A percentile compares a stretch with the other conserved stretches of the same genome.
Evolutionary conservation across 2,329 filamentous ascomycete genomes (phyloP).

Genomic region (Colletotrichum acutatum): DNA sequence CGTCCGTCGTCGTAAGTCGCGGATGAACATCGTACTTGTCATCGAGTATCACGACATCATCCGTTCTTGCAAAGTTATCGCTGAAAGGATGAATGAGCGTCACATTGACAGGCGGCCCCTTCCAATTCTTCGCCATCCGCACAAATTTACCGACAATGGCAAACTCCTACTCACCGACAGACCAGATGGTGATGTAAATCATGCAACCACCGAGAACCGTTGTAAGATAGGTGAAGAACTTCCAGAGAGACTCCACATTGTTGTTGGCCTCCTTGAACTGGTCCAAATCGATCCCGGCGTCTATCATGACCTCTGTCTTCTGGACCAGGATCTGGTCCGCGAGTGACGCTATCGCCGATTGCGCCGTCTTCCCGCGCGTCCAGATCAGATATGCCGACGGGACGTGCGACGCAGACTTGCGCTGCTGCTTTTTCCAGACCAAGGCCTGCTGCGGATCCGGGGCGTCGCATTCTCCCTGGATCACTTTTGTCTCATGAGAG

Average conservation of each 20-base stretch:
- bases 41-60: constrained; percentile 40
- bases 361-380: constrained; percentile 43
- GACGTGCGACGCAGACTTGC: constrained; percentile 35
- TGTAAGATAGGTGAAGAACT: constrained; percentile 38
- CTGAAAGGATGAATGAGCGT: constrained; percentile 42
- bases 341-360: constrained; percentile 40
- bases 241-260: constrained; percentile 38
- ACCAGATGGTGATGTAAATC: constrained; percentile 42
- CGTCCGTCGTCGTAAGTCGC: constrained; percentile 42
- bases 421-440: constrained; percentile 41
- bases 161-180: constrained; percentile 41
- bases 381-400: constrained; percentile 41
- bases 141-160: constrained; percentile 41
- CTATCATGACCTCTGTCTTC: constrained; percentile 38
- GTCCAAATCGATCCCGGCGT: constrained; percentile 36
- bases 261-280: constrained; percentile 38
- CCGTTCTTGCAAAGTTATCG: constrained; percentile 38
- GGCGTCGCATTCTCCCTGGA: constrained; percentile 43
- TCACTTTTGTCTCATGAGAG: constrained; percentile 36
- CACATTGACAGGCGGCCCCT: constrained; percentile 40
- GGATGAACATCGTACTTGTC: constrained; percentile 44
- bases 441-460: constrained; percentile 42
- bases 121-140: constrained; percentile 38
- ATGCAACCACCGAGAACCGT: constrained; percentile 38
- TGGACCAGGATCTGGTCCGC: constrained; percentile 43